Percentiles rank a stretch among this genome's conserved stretches.
Evolutionary conservation across 768 basidiomycete genomes (phyloP).

Genomic region (Kwoniella bestiolae): DNA sequence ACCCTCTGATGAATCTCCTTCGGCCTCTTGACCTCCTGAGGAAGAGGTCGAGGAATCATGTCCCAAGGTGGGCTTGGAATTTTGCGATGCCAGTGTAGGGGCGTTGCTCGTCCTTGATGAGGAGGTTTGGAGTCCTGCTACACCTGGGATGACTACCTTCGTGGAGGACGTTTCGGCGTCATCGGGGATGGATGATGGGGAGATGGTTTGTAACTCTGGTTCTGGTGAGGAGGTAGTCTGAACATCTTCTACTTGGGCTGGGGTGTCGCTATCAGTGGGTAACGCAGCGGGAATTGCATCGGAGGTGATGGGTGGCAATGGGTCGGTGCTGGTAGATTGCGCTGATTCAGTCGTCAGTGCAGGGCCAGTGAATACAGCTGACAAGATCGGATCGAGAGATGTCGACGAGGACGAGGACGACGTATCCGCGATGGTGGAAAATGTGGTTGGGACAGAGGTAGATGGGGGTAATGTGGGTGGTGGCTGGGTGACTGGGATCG

Average conservation of each 20-base stretch:
- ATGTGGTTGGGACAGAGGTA: not conserved
- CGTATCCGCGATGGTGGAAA: not conserved
- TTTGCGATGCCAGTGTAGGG: not conserved
- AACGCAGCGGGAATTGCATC: not conserved
- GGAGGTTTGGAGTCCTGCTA: not conserved
- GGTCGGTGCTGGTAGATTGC: not conserved
- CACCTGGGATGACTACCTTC: not conserved
- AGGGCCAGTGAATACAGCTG: constrained; percentile 4
- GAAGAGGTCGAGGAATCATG: not conserved
- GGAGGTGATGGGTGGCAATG: not conserved
- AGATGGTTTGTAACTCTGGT: no score
- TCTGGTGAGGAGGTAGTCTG: no score
- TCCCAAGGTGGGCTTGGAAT: not conserved
- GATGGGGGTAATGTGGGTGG: no score
- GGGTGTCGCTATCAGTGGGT: not conserved
- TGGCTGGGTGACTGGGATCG: not conserved
- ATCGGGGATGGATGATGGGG: no score
- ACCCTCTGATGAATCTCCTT: not conserved
- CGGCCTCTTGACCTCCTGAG: not conserved
- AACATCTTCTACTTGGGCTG: no score
- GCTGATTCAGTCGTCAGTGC: not conserved
- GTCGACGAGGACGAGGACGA: not conserved
- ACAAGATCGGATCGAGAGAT: not conserved
- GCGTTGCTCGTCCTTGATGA: not conserved
- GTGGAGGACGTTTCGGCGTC: not conserved